Evolutionary conservation across 345 rosid genomes (phyloP), one percentile per base, ranked within the genome.

Genomic region (Eucalyptus guilfoylei): DNA sequence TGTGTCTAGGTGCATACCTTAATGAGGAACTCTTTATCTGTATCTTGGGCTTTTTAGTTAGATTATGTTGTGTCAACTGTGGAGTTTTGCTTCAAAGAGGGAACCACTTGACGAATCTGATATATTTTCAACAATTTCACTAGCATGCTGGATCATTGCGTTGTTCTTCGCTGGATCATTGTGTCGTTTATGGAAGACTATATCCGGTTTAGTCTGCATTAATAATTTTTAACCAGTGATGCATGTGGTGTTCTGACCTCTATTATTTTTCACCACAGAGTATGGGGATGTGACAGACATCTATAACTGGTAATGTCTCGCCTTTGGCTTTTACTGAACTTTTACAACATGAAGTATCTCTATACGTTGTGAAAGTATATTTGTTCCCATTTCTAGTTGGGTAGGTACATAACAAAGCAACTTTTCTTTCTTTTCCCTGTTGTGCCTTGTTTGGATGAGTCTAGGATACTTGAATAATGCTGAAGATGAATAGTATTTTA

Each of bases 221-320:
- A 21, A 40, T 40, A 4, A 76, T 40, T 47, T 87, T 45, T 87
- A 24, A 14, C n/a, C 80, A 32, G 50, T n/a, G 28, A 48, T 37
- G 47, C 64, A 54, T 55, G 52, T 37, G 44, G 60, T 45, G 40
- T 76, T 76, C 85, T 76, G 85, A 76, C 47, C 28, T 67, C 13
- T 76, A 49, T 76, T 86, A 76, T 32, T 89, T 88, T 88, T 90
- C 89, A 49, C 90, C 91, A 88, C 98, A 96, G 99, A 96, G 90
- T 97, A 96, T 90, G 99, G 99, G 90, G 98, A 96, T 88, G 97
- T 96, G 94, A 96, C 99, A 15, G 96, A 96, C 93, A 96, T 97
- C 88, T 97, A 97, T 92, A 97, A 92, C 93, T 97, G 99, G 99
- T 97, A 96, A 93, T 80, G 83, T 89, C 86, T 89, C 87, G 88